phyloP scores from a whole-genome alignment of 1,284 basidiomycete genomes.

The Anthracocystis walkeri region DNA sequence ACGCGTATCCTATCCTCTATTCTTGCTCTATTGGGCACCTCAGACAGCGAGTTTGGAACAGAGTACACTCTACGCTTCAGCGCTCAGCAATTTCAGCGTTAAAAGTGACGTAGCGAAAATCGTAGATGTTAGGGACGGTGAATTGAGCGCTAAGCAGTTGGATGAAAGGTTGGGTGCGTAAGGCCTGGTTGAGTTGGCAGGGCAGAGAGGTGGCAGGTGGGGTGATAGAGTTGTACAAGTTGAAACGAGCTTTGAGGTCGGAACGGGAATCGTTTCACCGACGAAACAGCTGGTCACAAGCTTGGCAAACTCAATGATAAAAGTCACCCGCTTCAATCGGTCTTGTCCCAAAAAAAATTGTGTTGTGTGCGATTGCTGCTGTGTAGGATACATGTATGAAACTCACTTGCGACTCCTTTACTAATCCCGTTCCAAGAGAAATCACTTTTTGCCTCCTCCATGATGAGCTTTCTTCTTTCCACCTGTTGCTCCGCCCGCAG shows the following conservation, averaged over 20 bases:
- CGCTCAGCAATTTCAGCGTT: slow-evolving; percentile 60
- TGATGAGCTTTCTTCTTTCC: slow-evolving; percentile 1
- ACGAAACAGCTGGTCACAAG: no score
- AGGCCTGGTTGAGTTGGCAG: background rate
- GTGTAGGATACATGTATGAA: slow-evolving; percentile 3
- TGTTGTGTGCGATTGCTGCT: background rate
- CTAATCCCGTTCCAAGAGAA: background rate
- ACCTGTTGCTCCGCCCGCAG: background rate
- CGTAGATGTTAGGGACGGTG: slow-evolving; percentile 62
- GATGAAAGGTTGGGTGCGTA: slow-evolving; percentile 57
- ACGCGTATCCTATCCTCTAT: slow-evolving; percentile 77
- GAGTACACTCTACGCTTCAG: slow-evolving; percentile 67
- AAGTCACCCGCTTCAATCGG: no score
- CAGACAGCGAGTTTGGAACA: slow-evolving; percentile 59
- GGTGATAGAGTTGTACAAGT: no score
- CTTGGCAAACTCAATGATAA: no score
- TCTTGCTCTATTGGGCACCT: slow-evolving; percentile 62
- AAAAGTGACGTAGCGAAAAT: slow-evolving; percentile 63
- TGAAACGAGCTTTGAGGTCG: no score
- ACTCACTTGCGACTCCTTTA: background rate
- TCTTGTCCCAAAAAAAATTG: no score
- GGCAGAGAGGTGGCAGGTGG: no score
- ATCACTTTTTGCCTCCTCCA: slow-evolving; percentile 6
- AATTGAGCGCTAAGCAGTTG: slow-evolving; percentile 36
- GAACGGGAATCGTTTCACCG: no score